Evolutionary conservation across 441 rosid species (phyloP).

Genomic region (Heliophila coronopifolia): DNA sequence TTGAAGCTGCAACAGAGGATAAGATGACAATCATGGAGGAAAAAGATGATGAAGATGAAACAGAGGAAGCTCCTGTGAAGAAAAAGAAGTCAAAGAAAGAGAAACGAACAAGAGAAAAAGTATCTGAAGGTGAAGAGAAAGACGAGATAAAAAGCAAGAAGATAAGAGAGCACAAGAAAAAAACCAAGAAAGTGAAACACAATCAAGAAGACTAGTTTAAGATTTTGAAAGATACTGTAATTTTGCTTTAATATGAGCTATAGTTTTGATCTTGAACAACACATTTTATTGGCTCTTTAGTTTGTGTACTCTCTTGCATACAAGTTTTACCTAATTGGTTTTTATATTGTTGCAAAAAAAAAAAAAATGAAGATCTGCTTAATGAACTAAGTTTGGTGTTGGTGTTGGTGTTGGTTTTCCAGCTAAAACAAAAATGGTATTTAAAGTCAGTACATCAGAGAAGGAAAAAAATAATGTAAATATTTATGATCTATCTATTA

Average conservation of each 20-base stretch:
- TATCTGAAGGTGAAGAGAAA: conserved; percentile 12
- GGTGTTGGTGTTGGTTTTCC: conserved; percentile 98
- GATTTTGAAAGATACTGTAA: neutral
- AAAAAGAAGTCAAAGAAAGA: conserved; percentile 28
- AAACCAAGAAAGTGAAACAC: conserved; percentile 22
- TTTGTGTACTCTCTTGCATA: neutral
- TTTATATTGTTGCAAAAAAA: conserved; percentile 10
- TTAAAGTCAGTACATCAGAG: neutral
- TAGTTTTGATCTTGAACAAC: too few relatives aligned
- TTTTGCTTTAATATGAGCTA: conserved; percentile 13
- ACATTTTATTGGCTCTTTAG: too few relatives aligned
- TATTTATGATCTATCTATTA: too few relatives aligned
- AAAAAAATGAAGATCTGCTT: too few relatives aligned
- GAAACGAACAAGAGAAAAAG: conserved; percentile 25
- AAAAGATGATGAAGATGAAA: conserved; percentile 4
- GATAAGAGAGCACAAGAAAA: conserved; percentile 26
- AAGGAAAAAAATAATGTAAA: too few relatives aligned
- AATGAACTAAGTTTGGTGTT: too few relatives aligned
- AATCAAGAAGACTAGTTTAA: conserved; percentile 10
- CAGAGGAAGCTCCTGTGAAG: conserved; percentile 17
- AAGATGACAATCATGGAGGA: conserved; percentile 4
- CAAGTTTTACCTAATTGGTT: neutral
- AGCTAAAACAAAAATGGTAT: conserved; percentile 36
- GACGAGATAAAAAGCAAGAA: conserved; percentile 21
- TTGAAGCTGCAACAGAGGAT: conserved; percentile 11